Evolutionary conservation across 371 early-diverging fungal species (phyloP).

Genomic region (Mortierella sp.): DNA sequence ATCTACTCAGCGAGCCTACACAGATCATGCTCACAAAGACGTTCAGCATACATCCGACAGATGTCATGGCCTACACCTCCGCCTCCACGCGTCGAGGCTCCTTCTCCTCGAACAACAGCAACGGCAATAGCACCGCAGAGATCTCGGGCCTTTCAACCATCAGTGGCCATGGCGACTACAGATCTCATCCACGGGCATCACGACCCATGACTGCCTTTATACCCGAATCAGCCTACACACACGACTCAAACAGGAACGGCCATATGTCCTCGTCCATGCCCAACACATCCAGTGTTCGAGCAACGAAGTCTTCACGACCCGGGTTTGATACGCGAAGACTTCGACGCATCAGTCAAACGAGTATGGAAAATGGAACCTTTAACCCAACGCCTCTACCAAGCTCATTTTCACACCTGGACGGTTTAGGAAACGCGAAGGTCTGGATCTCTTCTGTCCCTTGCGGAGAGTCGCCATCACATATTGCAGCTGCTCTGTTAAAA

Average conservation of each 20-base stretch:
- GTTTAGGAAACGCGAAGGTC: slow-evolving; percentile 46
- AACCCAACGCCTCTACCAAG: slow-evolving; percentile 72
- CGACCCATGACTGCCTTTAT: slow-evolving; percentile 49
- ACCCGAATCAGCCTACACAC: slow-evolving; percentile 45
- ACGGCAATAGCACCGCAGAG: slow-evolving; percentile 50
- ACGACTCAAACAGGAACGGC: slow-evolving; percentile 29
- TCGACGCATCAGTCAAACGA: slow-evolving; percentile 68
- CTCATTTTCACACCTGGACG: slow-evolving; percentile 51
- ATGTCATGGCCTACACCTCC: slow-evolving; percentile 54
- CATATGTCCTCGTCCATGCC: slow-evolving; percentile 53
- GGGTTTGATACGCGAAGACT: slow-evolving; percentile 62
- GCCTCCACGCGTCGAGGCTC: slow-evolving; percentile 61
- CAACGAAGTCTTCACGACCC: slow-evolving; percentile 36
- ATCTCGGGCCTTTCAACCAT: slow-evolving; percentile 63
- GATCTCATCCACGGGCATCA: slow-evolving; percentile 39
- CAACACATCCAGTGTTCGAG: slow-evolving; percentile 31
- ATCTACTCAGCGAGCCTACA: slow-evolving; percentile 64
- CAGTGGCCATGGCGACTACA: slow-evolving; percentile 44
- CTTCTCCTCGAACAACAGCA: slow-evolving; percentile 69
- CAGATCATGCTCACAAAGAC: slow-evolving; percentile 73
- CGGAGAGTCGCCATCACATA: too few species aligned
- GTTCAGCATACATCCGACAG: slow-evolving; percentile 66
- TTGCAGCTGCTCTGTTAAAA: too few species aligned
- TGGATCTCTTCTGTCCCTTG: too few species aligned
- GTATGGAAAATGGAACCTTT: slow-evolving; percentile 72